phyloP scores from a whole-genome alignment of 2,329 filamentous ascomycete species.

The Colletotrichum eremochloae region DNA sequence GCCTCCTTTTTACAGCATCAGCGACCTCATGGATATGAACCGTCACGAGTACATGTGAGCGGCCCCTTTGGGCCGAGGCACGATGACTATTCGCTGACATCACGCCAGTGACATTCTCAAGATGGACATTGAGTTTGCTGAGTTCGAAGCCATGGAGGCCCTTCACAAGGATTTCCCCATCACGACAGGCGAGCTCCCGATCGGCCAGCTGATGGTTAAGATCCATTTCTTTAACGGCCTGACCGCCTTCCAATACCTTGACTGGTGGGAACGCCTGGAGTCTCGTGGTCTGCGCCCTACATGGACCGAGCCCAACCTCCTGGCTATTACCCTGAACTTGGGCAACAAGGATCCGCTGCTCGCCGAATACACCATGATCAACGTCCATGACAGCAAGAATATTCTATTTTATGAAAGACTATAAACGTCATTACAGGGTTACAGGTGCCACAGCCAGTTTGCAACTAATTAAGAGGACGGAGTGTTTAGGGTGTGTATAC shows the following conservation, averaged over 20 bases:
- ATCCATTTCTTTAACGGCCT: constrained; percentile 41
- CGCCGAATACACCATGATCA: constrained; percentile 46
- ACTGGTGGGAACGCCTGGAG: constrained; percentile 46
- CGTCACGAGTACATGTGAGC: constrained; percentile 53
- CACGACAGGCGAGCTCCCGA: constrained; percentile 36
- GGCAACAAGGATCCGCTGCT: constrained; percentile 39
- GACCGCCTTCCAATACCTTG: constrained; percentile 39
- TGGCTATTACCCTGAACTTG: constrained; percentile 42
- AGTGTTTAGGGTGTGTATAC: neutral
- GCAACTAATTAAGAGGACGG: neutral
- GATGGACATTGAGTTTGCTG: constrained; percentile 56
- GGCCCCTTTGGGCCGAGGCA: neutral
- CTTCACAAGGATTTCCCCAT: constrained; percentile 45
- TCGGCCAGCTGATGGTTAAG: constrained; percentile 45
- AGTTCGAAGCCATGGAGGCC: constrained; percentile 50
- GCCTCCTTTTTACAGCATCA: constrained; percentile 52
- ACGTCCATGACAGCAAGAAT: constrained; percentile 43
- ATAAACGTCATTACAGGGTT: neutral
- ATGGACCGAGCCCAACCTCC: constrained; percentile 46
- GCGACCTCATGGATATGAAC: constrained; percentile 54
- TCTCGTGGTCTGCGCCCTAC: constrained; percentile 44
- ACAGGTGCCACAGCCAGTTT: neutral
- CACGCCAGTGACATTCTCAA: constrained; percentile 53
- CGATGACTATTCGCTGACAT: constrained; percentile 14
- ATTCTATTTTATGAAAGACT: constrained; percentile 27